Percentiles rank a stretch among this genome's conserved stretches.
Conservation (phyloP, 2,329 filamentous ascomycete species). For the Fusarium sp. region DNA sequence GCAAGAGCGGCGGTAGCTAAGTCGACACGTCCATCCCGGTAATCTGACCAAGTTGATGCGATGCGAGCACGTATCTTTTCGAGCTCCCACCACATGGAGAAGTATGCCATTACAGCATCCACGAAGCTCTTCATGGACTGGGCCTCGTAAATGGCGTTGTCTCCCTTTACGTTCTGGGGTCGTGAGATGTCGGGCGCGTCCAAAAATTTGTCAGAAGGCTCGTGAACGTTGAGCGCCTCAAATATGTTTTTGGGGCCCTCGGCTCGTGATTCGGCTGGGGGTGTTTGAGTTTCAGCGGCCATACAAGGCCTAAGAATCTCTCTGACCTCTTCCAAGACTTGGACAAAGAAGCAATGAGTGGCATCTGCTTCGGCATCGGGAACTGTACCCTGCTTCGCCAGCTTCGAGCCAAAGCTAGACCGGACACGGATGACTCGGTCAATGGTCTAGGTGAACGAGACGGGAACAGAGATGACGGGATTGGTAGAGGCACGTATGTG, state of each 20-base stretch:
- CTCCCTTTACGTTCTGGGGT: too few species aligned
- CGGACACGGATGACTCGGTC: constrained; percentile 56
- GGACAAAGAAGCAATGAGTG: constrained; percentile 54
- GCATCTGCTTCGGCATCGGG: constrained; percentile 43
- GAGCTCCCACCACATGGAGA: constrained; percentile 51
- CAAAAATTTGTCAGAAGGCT: too few species aligned
- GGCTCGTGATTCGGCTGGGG: neutral
- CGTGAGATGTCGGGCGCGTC: too few species aligned
- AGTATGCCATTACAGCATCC: constrained; percentile 50
- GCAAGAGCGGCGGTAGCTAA: constrained; percentile 54
- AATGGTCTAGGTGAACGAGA: constrained; percentile 51
- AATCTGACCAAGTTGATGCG: constrained; percentile 46
- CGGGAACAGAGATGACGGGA: constrained; percentile 47
- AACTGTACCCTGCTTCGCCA: constrained; percentile 34
- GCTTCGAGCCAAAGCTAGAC: constrained; percentile 44
- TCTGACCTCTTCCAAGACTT: constrained; percentile 54
- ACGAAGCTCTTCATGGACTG: constrained; percentile 45
- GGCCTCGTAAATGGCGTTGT: constrained; percentile 48
- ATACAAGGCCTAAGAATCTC: constrained; percentile 48
- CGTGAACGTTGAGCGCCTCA: too few species aligned
- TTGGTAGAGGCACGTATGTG: constrained; percentile 50
- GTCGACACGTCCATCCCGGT: constrained; percentile 47
- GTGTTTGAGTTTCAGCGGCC: constrained; percentile 54
- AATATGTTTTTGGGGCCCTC: neutral
- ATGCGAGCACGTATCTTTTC: constrained; percentile 50